Conservation (phyloP, 1,139 yeast species). For the Candida sanyaensis region DNA sequence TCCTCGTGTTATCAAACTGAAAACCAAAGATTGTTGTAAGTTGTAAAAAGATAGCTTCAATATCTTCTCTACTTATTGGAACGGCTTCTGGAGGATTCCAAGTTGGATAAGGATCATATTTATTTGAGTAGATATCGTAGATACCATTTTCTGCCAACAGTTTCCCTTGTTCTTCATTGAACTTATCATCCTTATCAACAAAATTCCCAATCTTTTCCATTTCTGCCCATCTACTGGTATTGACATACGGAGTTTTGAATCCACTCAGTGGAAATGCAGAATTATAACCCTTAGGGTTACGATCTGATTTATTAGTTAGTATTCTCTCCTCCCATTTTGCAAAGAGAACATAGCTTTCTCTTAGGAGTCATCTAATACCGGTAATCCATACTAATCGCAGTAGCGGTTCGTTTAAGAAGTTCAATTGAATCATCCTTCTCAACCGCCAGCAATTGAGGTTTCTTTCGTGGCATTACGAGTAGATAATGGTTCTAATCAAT, state of each 20-base stretch:
- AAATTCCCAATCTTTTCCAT: constrained; percentile 30
- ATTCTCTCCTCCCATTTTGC: not conserved
- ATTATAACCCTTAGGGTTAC: constrained; percentile 14
- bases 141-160: constrained; percentile 42
- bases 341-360: no score
- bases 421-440: constrained; percentile 16
- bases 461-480: constrained; percentile 12
- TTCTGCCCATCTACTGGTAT: constrained; percentile 49
- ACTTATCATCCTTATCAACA: constrained; percentile 21
- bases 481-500: not conserved
- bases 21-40: constrained; percentile 65
- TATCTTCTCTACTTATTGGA: constrained; percentile 61
- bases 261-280: constrained; percentile 47
- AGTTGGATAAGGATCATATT: constrained; percentile 57
- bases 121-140: constrained; percentile 38
- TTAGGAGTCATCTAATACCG: not conserved
- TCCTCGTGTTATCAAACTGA: constrained; percentile 60
- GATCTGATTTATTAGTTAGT: constrained; percentile 12
- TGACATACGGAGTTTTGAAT: constrained; percentile 46
- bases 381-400: constrained; percentile 22
- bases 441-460: constrained; percentile 9
- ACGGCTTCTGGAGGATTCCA: constrained; percentile 48
- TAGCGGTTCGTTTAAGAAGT: constrained; percentile 16
- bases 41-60: constrained; percentile 56
- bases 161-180: constrained; percentile 24